These are phyloP conservation scores for Pisolithus marmoratus DNA, from an alignment of 768 basidiomycete genomes.

Conservation along the genomic window DNA sequence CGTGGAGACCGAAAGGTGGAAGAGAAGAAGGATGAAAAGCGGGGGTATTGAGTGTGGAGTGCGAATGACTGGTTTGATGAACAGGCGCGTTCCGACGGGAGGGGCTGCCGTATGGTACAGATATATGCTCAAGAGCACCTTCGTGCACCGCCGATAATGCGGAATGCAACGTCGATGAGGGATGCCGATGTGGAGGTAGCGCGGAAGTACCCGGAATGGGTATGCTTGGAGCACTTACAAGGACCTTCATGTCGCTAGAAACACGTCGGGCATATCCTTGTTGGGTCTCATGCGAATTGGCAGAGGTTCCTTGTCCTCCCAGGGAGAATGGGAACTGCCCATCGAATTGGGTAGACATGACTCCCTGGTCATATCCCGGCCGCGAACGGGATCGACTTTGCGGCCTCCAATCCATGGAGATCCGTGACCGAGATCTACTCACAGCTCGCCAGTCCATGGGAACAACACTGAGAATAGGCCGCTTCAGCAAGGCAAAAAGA, in stretches of 20 bases:
- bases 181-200: conserved; percentile 41
- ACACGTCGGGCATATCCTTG: conserved; percentile 20
- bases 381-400: conserved; percentile 73
- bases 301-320: conserved; percentile 13
- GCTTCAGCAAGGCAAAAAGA: conserved; percentile 16
- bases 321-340: conserved; percentile 41
- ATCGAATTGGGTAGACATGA: conserved; percentile 33
- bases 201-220: conserved; percentile 39
- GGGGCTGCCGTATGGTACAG: conserved; percentile 33
- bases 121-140: conserved; percentile 32
- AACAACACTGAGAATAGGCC: conserved; percentile 35
- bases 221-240: conserved; percentile 25
- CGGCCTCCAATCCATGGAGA: conserved; percentile 89
- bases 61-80: conserved; percentile 33
- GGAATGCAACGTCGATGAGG: conserved; percentile 38
- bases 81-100: conserved; percentile 23
- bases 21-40: conserved; percentile 66
- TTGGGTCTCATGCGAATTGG: conserved; percentile 21
- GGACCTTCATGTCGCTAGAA: conserved; percentile 13
- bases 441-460: conserved; percentile 93
- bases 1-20: conserved; percentile 65
- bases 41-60: conserved; percentile 41
- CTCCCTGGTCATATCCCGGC: conserved; percentile 48
- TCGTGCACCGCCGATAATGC: conserved; percentile 47
- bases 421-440: conserved; percentile 85